Evolutionary conservation across 495 filamentous ascomycete species (phyloP).

Genomic region (Xylaria nigripes): DNA sequence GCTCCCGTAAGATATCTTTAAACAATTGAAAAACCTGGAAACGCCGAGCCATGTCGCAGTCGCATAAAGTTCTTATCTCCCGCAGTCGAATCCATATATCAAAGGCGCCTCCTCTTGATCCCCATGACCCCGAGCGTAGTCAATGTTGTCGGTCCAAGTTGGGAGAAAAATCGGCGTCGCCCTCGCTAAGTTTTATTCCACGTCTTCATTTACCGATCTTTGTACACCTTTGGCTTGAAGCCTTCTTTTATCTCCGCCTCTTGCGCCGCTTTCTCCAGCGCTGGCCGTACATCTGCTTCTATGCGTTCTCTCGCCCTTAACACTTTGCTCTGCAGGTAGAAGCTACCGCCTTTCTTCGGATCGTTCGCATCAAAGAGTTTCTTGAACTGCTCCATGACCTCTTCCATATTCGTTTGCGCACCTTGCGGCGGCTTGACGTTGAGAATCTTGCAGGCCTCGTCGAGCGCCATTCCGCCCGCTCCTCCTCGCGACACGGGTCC

Average conservation of each 20-base stretch:
- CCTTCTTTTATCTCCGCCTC: slow-evolving; percentile 69
- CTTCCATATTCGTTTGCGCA: slow-evolving; percentile 66
- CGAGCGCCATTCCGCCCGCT: slow-evolving; percentile 71
- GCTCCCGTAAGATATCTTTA: slow-evolving; percentile 4
- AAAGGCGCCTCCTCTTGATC: not conserved
- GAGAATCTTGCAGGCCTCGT: slow-evolving; percentile 95
- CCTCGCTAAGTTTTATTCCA: not conserved
- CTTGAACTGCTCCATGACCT: slow-evolving; percentile 83
- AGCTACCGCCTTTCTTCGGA: slow-evolving; percentile 89
- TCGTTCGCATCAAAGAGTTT: slow-evolving; percentile 89
- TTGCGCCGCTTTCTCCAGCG: slow-evolving; percentile 42
- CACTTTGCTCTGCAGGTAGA: slow-evolving; percentile 97
- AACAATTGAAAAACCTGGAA: slow-evolving; percentile 22
- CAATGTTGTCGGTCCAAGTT: slow-evolving; percentile 8
- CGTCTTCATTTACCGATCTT: slow-evolving; percentile 54
- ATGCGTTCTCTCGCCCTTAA: slow-evolving; percentile 83
- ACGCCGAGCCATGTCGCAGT: slow-evolving; percentile 42
- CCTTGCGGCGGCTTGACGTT: slow-evolving; percentile 84
- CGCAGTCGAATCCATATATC: not conserved
- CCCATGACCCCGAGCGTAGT: not conserved
- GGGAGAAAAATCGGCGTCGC: slow-evolving; percentile 1
- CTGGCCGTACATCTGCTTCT: slow-evolving; percentile 64
- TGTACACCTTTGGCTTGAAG: slow-evolving; percentile 92
- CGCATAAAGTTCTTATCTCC: slow-evolving; percentile 39
- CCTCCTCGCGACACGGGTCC: slow-evolving; percentile 32